phyloP scores from a whole-genome alignment of 139 green algal genomes.

The Picochlorum sp. region DNA sequence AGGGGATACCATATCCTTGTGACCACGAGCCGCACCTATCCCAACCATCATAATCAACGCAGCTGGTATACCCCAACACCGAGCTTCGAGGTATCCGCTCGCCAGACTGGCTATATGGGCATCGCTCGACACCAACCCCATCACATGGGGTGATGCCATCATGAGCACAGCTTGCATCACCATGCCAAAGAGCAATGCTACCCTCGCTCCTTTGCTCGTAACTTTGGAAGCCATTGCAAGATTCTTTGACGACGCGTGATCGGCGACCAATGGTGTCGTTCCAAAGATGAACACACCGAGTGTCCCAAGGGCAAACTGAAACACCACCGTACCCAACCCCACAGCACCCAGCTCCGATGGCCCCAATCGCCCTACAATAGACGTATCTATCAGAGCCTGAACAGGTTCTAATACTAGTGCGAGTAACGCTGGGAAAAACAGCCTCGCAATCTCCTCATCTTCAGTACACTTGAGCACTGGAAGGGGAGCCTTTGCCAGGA shows the following conservation, averaged over 20 bases:
- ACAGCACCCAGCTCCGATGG: conserved; percentile 19
- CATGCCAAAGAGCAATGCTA: conserved; percentile 15
- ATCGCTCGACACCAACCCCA: conserved; percentile 13
- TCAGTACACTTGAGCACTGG: background rate
- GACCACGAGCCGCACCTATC: conserved; percentile 13
- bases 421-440: conserved; percentile 21
- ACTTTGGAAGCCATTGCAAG: conserved; percentile 11
- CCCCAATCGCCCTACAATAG: conserved; percentile 19
- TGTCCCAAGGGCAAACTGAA: conserved; percentile 29
- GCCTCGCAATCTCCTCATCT: conserved; percentile 14
- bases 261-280: conserved; percentile 25
- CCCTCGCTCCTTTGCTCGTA: conserved; percentile 23
- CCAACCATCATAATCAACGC: conserved; percentile 30
- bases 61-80: conserved; percentile 22
- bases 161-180: conserved; percentile 12
- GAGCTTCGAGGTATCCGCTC: conserved; percentile 16
- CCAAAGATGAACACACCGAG: conserved; percentile 23
- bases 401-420: conserved; percentile 25
- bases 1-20: conserved; percentile 26
- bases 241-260: background rate
- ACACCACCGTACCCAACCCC: conserved; percentile 28
- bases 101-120: conserved; percentile 8
- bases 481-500: background rate
- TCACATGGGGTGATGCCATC: conserved; percentile 10
- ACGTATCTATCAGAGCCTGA: conserved; percentile 16